Conservation (phyloP, 148 eudicot species). For the Dianthus caryophyllus region DNA sequence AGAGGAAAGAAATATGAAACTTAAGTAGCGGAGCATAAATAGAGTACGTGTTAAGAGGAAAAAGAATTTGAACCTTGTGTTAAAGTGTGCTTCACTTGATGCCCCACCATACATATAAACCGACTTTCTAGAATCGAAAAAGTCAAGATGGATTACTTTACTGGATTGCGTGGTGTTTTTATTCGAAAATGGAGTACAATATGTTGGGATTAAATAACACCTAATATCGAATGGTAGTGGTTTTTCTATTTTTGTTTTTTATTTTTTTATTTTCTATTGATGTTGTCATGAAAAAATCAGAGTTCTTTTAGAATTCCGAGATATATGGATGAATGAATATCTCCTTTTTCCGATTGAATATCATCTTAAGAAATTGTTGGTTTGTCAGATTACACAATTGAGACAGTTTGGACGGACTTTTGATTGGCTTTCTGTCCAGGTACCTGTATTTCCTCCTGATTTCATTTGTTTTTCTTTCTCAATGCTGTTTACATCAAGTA, state of each 20-base stretch:
- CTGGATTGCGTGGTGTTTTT: neutral
- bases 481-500: neutral
- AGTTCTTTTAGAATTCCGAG: no score
- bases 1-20: no score
- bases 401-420: conserved; percentile 59
- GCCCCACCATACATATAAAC: no score
- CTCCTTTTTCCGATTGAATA: neutral
- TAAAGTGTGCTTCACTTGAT: no score
- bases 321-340: neutral
- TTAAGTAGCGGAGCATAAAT: no score
- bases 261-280: no score
- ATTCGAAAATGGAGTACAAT: neutral
- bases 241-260: neutral
- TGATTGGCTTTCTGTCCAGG: conserved; percentile 68
- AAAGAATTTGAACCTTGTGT: no score
- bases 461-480: neutral
- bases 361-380: conserved; percentile 6
- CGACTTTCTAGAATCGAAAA: neutral
- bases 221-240: neutral
- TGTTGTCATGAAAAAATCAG: no score
- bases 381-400: conserved; percentile 68
- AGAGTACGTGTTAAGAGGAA: no score
- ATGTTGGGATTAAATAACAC: neutral
- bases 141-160: neutral
- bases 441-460: conserved; percentile 16